phyloP scores from a whole-genome alignment of 2,329 filamentous ascomycete species.

The Didymella pomorum region DNA sequence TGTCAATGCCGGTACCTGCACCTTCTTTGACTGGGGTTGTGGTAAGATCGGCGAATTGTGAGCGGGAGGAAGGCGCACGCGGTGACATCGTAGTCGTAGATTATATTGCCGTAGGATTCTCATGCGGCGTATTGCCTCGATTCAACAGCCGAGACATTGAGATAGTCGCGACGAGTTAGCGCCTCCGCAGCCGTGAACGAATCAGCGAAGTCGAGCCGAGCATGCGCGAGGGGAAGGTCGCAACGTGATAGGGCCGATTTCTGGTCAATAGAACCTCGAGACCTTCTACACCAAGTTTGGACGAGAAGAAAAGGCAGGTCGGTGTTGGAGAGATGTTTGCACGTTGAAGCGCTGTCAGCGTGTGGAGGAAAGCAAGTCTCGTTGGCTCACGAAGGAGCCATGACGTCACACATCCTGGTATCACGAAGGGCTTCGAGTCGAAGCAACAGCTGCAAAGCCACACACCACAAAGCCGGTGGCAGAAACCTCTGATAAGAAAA shows the following conservation, averaged over 20 bases:
- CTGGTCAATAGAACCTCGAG: background rate
- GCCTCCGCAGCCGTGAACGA: slow-evolving; percentile 1
- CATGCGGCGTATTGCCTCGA: slow-evolving; percentile 12
- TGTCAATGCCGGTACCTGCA: background rate
- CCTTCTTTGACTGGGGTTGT: background rate
- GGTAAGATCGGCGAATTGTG: slow-evolving; percentile 13
- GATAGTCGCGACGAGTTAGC: slow-evolving; percentile 15
- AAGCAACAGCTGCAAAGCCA: background rate
- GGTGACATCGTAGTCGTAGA: slow-evolving; percentile 1
- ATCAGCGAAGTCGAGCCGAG: slow-evolving; percentile 8
- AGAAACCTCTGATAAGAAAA: background rate
- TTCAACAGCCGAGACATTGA: slow-evolving; percentile 3
- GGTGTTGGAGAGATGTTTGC: background rate
- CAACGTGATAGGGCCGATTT: slow-evolving; percentile 10
- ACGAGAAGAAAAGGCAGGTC: slow-evolving; percentile 2
- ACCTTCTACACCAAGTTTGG: background rate
- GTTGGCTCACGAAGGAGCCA: background rate
- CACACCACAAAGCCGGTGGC: background rate
- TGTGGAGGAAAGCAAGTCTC: background rate
- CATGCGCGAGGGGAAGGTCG: slow-evolving; percentile 8
- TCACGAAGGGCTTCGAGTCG: background rate
- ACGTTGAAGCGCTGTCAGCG: background rate
- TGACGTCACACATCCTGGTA: background rate
- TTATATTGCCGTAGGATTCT: slow-evolving; percentile 9
- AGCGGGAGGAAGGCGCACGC: slow-evolving; percentile 8